phyloP scores from a whole-genome alignment of 441 rosid genomes.

The Gossypium armourianum region DNA sequence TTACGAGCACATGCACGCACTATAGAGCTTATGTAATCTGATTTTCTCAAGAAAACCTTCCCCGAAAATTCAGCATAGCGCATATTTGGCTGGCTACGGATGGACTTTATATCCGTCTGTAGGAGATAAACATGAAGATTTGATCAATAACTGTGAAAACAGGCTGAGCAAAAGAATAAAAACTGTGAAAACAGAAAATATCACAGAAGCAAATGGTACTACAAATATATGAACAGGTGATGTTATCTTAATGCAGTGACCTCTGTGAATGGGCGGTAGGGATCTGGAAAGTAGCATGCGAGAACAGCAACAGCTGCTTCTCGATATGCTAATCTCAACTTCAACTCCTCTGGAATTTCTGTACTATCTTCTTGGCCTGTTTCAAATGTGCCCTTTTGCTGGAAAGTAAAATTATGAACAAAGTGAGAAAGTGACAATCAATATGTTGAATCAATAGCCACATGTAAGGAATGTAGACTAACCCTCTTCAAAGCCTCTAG shows the following conservation, averaged over 20 bases:
- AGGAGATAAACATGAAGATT: constrained; percentile 20
- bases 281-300: constrained; percentile 77
- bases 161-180: background rate
- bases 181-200: constrained; percentile 3
- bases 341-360: constrained; percentile 71
- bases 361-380: constrained; percentile 91
- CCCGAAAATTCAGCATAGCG: constrained; percentile 47
- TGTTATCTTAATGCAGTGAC: constrained; percentile 25
- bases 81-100: constrained; percentile 68
- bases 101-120: constrained; percentile 80
- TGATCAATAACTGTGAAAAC: constrained; percentile 13
- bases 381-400: constrained; percentile 97
- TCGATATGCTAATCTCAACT: constrained; percentile 77
- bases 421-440: constrained; percentile 15
- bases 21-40: constrained; percentile 67
- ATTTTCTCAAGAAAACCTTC: constrained; percentile 56
- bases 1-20: constrained; percentile 86
- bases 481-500: constrained; percentile 87
- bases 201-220: constrained; percentile 19
- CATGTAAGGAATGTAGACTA: constrained; percentile 18
- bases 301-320: constrained; percentile 94
- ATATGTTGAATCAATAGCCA: constrained; percentile 7
- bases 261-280: constrained; percentile 60
- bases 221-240: constrained; percentile 2
- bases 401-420: constrained; percentile 24